Base-by-base conservation (phyloP, 2,329 filamentous ascomycete genomes). In the Rutstroemia sp. region DNA sequence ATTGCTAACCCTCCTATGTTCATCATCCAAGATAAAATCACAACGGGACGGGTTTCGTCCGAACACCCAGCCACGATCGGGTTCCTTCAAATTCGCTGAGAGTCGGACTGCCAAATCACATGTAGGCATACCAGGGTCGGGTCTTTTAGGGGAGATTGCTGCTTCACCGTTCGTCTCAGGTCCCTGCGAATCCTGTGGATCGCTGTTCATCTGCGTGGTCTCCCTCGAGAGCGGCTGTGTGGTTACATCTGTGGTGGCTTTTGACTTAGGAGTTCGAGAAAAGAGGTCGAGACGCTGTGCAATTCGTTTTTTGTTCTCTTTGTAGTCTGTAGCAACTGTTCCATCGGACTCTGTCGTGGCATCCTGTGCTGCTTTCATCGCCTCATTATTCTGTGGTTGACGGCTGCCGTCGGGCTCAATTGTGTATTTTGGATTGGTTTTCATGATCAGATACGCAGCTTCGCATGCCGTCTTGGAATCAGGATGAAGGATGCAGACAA, bases 401-500 rank as follows among this genome's bases (percentile, higher is more conserved):
- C 63, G 57, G 47, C 59, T 54, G 64, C 75, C 60, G 77, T 78
- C 76, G 39, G 79, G 71, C 51, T 77, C 75, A 58, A 88, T 73
- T 19, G 87, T 83, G 68, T 86, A 80, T 56, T 85, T 77, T 4
- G 79, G 80, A n/a, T 73, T 70, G 7, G 66, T 61, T 9, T 72
- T 61, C 10, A 80, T 77, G 19, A 82, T 82, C 2, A 76, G 72
- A 44, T 76, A 72, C 10, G 63, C 83, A 64, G 92, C 88, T 60
- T 77, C 76, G 61, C 86, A 84, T 19, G 92, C 89, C 21, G 81
- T 80, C 40, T 82, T 77, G 2, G 90, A 89, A 62, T 82, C 83
- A 10, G 92, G 92, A 64, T 95, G 85, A 27, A 97, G 79, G 57
- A 96, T 84, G 73, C 91, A 95, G 62, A 96, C 82, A 64, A 96